These are phyloP conservation scores for Cryphonectria naterciae DNA, from an alignment of 2,329 filamentous ascomycete genomes.

Conservation along the genomic window DNA sequence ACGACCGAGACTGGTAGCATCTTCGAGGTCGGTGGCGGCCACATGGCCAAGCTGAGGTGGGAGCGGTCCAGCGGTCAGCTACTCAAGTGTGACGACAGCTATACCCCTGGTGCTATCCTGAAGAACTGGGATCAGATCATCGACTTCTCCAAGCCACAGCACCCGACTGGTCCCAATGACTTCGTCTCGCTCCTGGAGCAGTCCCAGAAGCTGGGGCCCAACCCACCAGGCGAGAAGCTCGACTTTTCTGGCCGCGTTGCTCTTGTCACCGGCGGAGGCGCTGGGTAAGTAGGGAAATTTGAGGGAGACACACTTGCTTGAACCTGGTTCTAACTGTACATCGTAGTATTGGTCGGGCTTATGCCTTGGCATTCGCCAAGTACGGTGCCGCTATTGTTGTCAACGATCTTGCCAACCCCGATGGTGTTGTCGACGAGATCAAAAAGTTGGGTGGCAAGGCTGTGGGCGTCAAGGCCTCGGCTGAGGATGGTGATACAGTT, in stretches of 20 bases:
- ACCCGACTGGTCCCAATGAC: constrained; percentile 84
- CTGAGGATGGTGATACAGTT: constrained; percentile 88
- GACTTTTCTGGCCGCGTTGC: constrained; percentile 86
- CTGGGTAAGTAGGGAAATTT: constrained; percentile 56
- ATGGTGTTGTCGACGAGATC: constrained; percentile 89
- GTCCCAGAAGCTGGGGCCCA: constrained; percentile 76
- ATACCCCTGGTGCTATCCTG: constrained; percentile 86
- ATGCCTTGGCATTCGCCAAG: constrained; percentile 83
- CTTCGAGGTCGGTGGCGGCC: constrained; percentile 91
- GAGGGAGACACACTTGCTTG: background rate
- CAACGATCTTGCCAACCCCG: constrained; percentile 93
- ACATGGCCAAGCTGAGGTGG: constrained; percentile 93
- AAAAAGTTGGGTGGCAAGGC: constrained; percentile 87
- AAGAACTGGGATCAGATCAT: constrained; percentile 87
- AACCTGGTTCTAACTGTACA: constrained; percentile 23
- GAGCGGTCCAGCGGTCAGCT: constrained; percentile 88
- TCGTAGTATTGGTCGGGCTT: constrained; percentile 80
- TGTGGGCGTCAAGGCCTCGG: constrained; percentile 89
- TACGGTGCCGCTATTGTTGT: constrained; percentile 84
- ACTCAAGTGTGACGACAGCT: constrained; percentile 83
- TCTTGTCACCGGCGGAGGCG: constrained; percentile 85
- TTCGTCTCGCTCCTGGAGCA: constrained; percentile 86
- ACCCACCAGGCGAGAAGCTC: constrained; percentile 72
- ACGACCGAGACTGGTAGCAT: constrained; percentile 82
- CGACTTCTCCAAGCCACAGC: constrained; percentile 82